phyloP scores from a whole-genome alignment of 805 yeast species.

The Starmerella sp. region DNA sequence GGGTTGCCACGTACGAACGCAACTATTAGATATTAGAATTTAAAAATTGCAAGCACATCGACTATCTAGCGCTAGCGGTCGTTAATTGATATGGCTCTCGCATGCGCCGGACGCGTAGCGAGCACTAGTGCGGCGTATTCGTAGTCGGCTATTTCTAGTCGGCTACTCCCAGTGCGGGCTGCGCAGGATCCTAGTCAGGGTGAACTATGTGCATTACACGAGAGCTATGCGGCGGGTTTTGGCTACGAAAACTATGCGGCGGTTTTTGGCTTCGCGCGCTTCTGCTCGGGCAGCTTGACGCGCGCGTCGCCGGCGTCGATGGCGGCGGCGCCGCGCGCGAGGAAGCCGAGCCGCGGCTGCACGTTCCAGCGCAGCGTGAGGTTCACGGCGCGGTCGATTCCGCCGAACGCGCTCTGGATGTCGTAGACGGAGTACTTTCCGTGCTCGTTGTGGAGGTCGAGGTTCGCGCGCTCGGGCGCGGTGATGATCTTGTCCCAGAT shows the following conservation, averaged over 20 bases:
- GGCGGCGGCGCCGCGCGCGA: constrained; percentile 44
- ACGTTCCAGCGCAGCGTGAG: constrained; percentile 78
- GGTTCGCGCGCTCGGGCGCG: constrained; percentile 43
- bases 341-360: constrained; percentile 81
- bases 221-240: background rate
- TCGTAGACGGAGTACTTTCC: constrained; percentile 87
- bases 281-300: constrained; percentile 6
- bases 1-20: too few relatives aligned
- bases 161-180: too few relatives aligned
- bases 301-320: constrained; percentile 1
- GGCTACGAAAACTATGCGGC: background rate
- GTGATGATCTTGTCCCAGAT: constrained; percentile 84
- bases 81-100: too few relatives aligned
- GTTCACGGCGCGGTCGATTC: constrained; percentile 45
- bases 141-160: too few relatives aligned
- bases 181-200: too few relatives aligned
- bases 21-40: too few relatives aligned
- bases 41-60: too few relatives aligned
- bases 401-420: constrained; percentile 43
- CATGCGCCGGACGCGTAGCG: too few relatives aligned
- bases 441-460: constrained; percentile 42
- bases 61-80: too few relatives aligned
- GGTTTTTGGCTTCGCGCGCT: background rate
- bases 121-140: too few relatives aligned
- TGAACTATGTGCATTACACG: background rate